phyloP scores from a whole-genome alignment of 768 basidiomycete species.

The Galerina sulciceps region DNA sequence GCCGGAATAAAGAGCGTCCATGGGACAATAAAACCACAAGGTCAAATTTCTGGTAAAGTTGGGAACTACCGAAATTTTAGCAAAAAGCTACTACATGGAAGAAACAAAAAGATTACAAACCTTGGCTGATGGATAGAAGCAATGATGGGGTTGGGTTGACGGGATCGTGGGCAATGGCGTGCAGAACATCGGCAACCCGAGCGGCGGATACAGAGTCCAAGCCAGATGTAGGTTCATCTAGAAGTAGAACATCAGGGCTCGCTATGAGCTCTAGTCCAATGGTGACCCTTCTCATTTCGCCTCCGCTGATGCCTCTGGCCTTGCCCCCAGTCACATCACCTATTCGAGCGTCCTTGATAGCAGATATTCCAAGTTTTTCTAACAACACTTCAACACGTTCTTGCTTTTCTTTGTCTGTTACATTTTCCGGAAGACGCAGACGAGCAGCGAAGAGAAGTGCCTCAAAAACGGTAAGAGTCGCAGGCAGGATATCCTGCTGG shows the following conservation, averaged over 20 bases:
- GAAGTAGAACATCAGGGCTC: conserved; percentile 79
- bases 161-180: conserved; percentile 72
- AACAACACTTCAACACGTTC: conserved; percentile 73
- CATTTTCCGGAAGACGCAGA: conserved; percentile 78
- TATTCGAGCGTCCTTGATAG: conserved; percentile 74
- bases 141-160: conserved; percentile 76
- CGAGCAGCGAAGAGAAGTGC: conserved; percentile 85
- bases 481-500: conserved; percentile 82
- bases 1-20: conserved; percentile 83
- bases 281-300: conserved; percentile 88
- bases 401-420: conserved; percentile 63
- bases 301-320: conserved; percentile 85
- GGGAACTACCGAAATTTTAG: conserved; percentile 52
- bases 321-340: conserved; percentile 67
- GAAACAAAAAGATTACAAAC: conserved; percentile 34
- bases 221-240: conserved; percentile 85
- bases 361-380: conserved; percentile 75
- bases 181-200: conserved; percentile 77
- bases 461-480: conserved; percentile 80
- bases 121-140: conserved; percentile 90
- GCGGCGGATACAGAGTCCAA: conserved; percentile 89
- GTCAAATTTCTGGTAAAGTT: conserved; percentile 86
- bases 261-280: conserved; percentile 91
- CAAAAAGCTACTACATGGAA: background rate
- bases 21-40: conserved; percentile 77